Conservation (phyloP, 148 eudicot species). For the Nepenthes gracilis region DNA sequence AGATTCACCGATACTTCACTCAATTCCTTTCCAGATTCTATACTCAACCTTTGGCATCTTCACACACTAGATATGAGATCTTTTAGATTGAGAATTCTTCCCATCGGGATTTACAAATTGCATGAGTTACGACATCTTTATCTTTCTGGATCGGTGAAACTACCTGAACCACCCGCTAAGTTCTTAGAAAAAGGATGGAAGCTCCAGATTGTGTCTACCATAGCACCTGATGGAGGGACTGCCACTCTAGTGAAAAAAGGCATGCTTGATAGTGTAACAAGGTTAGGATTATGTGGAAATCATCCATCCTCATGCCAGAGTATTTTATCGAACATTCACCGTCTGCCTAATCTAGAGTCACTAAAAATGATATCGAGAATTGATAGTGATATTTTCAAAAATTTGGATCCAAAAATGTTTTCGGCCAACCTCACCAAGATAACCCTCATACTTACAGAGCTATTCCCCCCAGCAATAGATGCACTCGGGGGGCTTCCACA, state of each 20-base stretch:
- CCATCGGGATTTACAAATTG: neutral
- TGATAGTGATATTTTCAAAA: neutral
- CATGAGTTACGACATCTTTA: neutral
- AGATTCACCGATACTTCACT: neutral
- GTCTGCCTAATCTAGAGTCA: too few species aligned
- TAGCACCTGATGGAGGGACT: neutral
- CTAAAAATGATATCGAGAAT: too few species aligned
- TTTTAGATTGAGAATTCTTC: neutral
- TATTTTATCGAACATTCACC: too few species aligned
- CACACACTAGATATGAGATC: constrained; percentile 11
- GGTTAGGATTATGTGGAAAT: neutral
- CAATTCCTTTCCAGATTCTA: constrained; percentile 1
- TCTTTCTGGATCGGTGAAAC: neutral
- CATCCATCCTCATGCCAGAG: neutral
- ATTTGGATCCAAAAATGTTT: neutral
- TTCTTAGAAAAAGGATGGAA: neutral
- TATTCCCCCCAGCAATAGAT: neutral
- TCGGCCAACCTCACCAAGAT: neutral
- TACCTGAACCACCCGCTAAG: neutral
- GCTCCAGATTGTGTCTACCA: neutral
- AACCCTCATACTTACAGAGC: neutral
- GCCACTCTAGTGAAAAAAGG: neutral
- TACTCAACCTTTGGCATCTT: constrained; percentile 9
- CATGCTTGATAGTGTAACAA: neutral
- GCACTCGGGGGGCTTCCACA: constrained; percentile 9